Percentiles rank a stretch among this genome's conserved stretches.
These are phyloP conservation scores for Penicillium crustosum DNA, from an alignment of 2,329 filamentous ascomycete species.

Conservation along the genomic window DNA sequence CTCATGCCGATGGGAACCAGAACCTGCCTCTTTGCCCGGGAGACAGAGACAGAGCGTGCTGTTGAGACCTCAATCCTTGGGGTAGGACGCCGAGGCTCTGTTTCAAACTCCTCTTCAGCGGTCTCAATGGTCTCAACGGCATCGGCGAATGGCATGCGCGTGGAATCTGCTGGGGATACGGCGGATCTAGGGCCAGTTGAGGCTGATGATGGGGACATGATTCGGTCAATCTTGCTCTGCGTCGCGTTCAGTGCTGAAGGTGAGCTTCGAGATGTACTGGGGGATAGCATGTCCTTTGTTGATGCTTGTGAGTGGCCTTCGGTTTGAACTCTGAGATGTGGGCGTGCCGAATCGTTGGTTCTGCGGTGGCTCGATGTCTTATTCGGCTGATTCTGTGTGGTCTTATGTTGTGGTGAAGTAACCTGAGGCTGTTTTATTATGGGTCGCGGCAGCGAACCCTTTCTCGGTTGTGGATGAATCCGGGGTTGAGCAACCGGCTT, in stretches of 20 bases:
- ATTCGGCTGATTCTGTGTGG: background rate
- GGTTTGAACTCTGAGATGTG: background rate
- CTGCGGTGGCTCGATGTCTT: background rate
- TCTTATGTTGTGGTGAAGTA: background rate
- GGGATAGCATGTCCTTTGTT: conserved; percentile 8
- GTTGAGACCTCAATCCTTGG: conserved; percentile 36
- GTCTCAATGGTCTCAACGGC: conserved; percentile 11
- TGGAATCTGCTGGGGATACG: conserved; percentile 18
- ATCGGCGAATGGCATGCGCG: conserved; percentile 19
- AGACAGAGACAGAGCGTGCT: conserved; percentile 42
- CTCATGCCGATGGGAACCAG: conserved; percentile 37
- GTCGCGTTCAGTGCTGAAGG: conserved; percentile 17
- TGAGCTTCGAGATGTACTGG: conserved; percentile 16
- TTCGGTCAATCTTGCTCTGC: conserved; percentile 12
- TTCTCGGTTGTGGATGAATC: background rate
- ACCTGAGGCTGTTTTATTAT: background rate
- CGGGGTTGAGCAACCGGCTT: background rate
- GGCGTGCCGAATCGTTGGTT: background rate
- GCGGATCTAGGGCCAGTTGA: conserved; percentile 10
- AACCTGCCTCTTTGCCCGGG: conserved; percentile 36
- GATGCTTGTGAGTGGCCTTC: conserved; percentile 13
- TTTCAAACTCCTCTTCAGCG: conserved; percentile 11
- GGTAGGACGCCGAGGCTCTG: background rate
- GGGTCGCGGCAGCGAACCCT: background rate
- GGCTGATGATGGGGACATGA: conserved; percentile 17